Evolutionary conservation across 1,284 basidiomycete species (phyloP), one percentile per base, ranked within the genome.

Genomic region (Phylloboletellus chloephorus): DNA sequence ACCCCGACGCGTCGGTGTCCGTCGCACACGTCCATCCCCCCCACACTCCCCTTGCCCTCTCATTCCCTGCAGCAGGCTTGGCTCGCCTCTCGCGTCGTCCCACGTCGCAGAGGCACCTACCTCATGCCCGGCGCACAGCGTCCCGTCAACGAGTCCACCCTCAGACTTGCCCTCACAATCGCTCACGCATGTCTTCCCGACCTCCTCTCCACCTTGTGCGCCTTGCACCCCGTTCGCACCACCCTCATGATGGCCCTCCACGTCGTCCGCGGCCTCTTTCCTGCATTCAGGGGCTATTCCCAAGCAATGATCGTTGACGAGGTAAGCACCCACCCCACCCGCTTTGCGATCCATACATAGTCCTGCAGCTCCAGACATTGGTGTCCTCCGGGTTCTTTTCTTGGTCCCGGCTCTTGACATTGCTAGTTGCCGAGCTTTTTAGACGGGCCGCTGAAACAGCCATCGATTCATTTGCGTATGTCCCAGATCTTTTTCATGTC

Each of bases 271-370:
- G 86, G 83, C 46, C 63, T 82, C 45, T 77, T 87, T 54, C 85
- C 85, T 29, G 85, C 84, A 9, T 82, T 83, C 60, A 76, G 82
- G 64, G 80, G 83, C 44, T 88, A 86, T 67, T 87, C 86, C 9
- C 86, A 88, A 68, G 84, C 84, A 37, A 64, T 84, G 60, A 83
- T 88, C 50, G 77, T 88, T 47, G 81, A 88, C 63, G 83, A 88
- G 74, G 85, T 82, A 43, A 41, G 74, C 58, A 39, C 32, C 12
- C 13, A 31, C 19, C 2, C 12, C 17, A 10, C 12, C 22, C 10
- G 8, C 11, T 20, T 25, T 13, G 25, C 32, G 45, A 46, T 46
- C 11, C 40, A 41, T 39, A 16, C 23, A 38, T 38, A 22, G 35
- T 45, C 48, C 32, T 45, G 48, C 53, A 88, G 84, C 64, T 88